Evolutionary conservation across 2,329 filamentous ascomycete species (phyloP).

Genomic region (Claviceps capensis): DNA sequence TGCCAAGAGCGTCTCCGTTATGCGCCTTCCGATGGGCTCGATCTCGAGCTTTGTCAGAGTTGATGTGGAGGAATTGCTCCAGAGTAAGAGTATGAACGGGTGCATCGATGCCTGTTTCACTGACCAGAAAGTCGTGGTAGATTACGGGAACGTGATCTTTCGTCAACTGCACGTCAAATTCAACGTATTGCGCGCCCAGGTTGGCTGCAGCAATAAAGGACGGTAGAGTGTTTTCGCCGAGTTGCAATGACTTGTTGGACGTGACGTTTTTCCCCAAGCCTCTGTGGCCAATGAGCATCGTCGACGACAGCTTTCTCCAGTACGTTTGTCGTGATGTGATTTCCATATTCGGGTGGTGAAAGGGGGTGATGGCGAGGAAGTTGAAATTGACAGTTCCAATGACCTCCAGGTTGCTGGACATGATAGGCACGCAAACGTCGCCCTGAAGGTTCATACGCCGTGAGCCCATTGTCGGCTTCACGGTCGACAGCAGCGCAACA

Average conservation of each 20-base stretch:
- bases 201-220: conserved; percentile 96
- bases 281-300: conserved; percentile 63
- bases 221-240: conserved; percentile 90
- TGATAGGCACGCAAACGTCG: conserved; percentile 81
- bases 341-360: conserved; percentile 85
- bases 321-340: conserved; percentile 86
- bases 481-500: conserved; percentile 74
- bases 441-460: conserved; percentile 87
- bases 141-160: conserved; percentile 97
- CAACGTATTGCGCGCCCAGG: conserved; percentile 63
- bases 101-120: conserved; percentile 92
- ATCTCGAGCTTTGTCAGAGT: conserved; percentile 34
- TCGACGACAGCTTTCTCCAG: conserved; percentile 83
- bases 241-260: conserved; percentile 72
- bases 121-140: conserved; percentile 96
- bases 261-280: conserved; percentile 83
- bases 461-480: conserved; percentile 69
- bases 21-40: not conserved
- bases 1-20: conserved; percentile 1
- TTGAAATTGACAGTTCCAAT: conserved; percentile 96
- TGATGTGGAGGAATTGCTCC: conserved; percentile 89
- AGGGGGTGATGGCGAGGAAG: conserved; percentile 88
- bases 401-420: conserved; percentile 72
- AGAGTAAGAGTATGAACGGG: conserved; percentile 90
- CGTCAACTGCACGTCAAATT: conserved; percentile 89